Evolutionary conservation across 257 asterid genomes (phyloP).

Genomic region (Solanum virginianum): DNA sequence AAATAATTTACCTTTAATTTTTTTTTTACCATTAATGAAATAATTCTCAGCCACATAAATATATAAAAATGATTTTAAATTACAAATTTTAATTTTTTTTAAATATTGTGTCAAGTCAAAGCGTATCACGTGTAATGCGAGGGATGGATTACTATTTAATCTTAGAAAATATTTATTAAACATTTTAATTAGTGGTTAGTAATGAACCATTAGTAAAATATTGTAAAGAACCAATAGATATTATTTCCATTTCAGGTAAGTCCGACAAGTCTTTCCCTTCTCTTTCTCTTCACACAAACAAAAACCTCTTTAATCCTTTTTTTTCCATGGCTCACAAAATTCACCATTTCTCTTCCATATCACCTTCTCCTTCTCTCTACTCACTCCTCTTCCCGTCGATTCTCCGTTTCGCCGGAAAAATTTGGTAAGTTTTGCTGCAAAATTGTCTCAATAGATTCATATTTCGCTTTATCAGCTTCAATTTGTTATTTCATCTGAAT

Average conservation of each 20-base stretch:
- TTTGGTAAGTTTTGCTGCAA: background rate
- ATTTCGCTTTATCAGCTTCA: background rate
- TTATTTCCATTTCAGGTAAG: slow-evolving; percentile 20
- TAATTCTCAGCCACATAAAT: no score
- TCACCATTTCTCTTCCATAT: background rate
- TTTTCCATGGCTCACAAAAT: slow-evolving; percentile 7
- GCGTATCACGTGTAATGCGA: no score
- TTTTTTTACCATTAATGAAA: no score
- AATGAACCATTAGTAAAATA: background rate
- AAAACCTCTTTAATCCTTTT: background rate
- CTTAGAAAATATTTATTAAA: background rate
- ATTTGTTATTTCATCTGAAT: background rate
- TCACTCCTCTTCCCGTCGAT: background rate
- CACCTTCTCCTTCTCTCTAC: background rate
- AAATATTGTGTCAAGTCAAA: no score
- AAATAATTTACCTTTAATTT: no score
- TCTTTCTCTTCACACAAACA: background rate
- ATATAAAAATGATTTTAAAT: no score
- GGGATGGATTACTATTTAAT: background rate
- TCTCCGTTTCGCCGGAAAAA: background rate
- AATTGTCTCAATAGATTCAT: background rate
- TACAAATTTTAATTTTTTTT: no score
- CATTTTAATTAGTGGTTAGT: background rate
- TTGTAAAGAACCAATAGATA: background rate
- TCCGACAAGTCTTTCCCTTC: slow-evolving; percentile 5